Conservation (phyloP, 2,329 filamentous ascomycete genomes). For the Cadophora luteo-olivacea region DNA sequence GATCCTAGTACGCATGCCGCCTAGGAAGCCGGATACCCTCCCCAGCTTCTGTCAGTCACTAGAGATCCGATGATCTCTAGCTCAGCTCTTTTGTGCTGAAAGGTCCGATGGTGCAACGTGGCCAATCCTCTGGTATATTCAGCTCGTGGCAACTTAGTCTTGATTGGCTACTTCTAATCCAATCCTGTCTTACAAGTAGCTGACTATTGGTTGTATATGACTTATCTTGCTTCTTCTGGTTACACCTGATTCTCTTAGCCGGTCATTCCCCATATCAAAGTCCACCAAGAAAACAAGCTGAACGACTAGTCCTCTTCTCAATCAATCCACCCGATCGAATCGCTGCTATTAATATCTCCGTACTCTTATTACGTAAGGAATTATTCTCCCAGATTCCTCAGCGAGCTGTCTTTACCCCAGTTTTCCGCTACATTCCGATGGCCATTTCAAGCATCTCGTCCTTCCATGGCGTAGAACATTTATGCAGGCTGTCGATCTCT, state of each 20-base stretch:
- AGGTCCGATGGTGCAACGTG: not conserved
- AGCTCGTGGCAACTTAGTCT: not conserved
- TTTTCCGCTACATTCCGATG: not conserved
- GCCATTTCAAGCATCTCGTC: not conserved
- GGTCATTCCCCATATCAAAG: too few species aligned
- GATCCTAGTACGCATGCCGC: not conserved
- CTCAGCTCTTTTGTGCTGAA: not conserved
- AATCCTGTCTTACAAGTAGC: too few species aligned
- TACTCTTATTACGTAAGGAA: too few species aligned
- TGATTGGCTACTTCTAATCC: not conserved
- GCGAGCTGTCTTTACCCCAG: too few species aligned
- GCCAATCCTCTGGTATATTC: not conserved
- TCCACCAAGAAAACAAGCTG: too few species aligned
- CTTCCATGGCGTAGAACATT: not conserved
- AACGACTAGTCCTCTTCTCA: too few species aligned
- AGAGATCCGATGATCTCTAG: not conserved
- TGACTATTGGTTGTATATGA: too few species aligned
- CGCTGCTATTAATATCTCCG: too few species aligned
- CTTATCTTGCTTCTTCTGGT: too few species aligned
- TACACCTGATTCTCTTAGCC: too few species aligned
- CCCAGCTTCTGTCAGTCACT: not conserved
- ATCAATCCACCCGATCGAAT: too few species aligned
- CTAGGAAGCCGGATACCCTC: not conserved
- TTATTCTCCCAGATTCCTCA: too few species aligned
- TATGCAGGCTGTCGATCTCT: not conserved